phyloP scores from a whole-genome alignment of 306 rosid genomes.

The Potentilla sterilis region DNA sequence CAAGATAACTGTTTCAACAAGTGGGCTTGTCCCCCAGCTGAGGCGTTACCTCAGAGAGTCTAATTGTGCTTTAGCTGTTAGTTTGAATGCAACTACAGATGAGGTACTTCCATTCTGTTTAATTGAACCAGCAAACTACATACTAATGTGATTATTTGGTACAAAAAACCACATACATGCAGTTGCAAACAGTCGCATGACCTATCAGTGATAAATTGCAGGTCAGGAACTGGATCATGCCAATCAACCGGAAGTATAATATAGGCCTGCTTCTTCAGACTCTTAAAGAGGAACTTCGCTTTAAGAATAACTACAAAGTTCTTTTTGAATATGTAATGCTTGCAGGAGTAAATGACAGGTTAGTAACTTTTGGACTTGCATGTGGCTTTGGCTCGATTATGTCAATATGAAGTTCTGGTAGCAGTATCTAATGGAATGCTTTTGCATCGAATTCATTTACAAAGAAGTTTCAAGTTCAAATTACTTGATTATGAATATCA shows the following conservation, averaged over 20 bases:
- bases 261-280: constrained; percentile 73
- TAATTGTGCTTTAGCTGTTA: constrained; percentile 86
- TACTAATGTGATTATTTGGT: not conserved
- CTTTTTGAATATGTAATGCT: constrained; percentile 92
- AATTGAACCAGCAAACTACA: constrained; percentile 17
- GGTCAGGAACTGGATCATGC: constrained; percentile 98
- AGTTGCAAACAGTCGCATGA: constrained; percentile 10
- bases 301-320: constrained; percentile 68
- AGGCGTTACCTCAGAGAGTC: constrained; percentile 73
- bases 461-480: not conserved
- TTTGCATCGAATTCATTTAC: not conserved
- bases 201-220: constrained; percentile 35
- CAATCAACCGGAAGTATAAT: constrained; percentile 82
- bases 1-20: constrained; percentile 90
- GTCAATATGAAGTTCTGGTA: constrained; percentile 4
- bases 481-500: not conserved
- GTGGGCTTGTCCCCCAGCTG: constrained; percentile 94
- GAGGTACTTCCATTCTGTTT: constrained; percentile 53
- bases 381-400: constrained; percentile 27
- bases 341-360: constrained; percentile 90
- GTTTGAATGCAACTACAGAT: constrained; percentile 92
- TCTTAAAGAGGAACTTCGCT: constrained; percentile 64
- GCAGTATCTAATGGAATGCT: not conserved
- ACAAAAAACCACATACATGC: not conserved
- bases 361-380: constrained; percentile 12